Evolutionary conservation across 2,329 filamentous ascomycete species (phyloP).

Genomic region (Neofusicoccum parvum): DNA sequence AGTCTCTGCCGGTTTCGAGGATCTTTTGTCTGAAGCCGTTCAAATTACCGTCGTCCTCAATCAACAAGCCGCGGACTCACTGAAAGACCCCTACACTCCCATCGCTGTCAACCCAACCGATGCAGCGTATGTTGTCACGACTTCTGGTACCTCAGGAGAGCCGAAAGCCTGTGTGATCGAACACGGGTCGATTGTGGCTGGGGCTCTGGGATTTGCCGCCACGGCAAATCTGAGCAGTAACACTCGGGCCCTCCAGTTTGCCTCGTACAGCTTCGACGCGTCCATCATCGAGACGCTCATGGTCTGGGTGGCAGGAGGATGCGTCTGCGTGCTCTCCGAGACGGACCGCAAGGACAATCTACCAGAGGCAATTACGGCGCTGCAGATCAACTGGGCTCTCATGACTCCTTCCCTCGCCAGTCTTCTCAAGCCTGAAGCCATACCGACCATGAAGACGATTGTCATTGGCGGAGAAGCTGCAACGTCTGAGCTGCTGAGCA

Average conservation of each 20-base stretch:
- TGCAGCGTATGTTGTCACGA: slow-evolving; percentile 32
- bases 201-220: slow-evolving; percentile 25
- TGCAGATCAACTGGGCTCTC: slow-evolving; percentile 31
- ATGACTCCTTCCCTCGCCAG: slow-evolving; percentile 43
- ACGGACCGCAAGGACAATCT: slow-evolving; percentile 46
- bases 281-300: slow-evolving; percentile 39
- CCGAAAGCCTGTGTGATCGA: slow-evolving; percentile 36
- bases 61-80: neutral
- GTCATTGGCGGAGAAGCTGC: slow-evolving; percentile 38
- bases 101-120: neutral
- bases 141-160: slow-evolving; percentile 38
- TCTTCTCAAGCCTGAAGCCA: slow-evolving; percentile 37
- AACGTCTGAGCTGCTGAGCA: slow-evolving; percentile 1
- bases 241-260: neutral
- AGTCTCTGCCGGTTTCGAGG: slow-evolving; percentile 26
- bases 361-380: slow-evolving; percentile 40
- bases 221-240: slow-evolving; percentile 23
- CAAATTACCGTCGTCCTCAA: neutral
- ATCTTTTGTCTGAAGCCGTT: neutral
- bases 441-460: slow-evolving; percentile 40
- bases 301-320: slow-evolving; percentile 40
- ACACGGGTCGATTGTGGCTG: slow-evolving; percentile 31
- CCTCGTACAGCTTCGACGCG: slow-evolving; percentile 34
- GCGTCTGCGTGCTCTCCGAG: slow-evolving; percentile 40
- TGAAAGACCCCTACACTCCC: no score